Evolutionary conservation across 176 grass and related monocot species (phyloP).

Genomic region (Eleusine indica): DNA sequence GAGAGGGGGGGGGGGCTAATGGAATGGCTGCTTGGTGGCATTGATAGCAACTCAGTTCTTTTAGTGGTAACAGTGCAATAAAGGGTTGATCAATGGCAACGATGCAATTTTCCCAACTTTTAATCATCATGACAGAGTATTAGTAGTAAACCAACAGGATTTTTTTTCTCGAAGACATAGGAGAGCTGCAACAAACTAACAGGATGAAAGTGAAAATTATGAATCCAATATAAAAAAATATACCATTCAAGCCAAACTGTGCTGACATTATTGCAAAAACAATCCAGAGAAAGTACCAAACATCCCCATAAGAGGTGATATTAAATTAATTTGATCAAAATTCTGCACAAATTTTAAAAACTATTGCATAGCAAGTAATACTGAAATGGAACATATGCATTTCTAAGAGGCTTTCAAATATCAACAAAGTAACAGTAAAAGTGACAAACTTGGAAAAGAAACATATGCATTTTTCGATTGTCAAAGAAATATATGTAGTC

Average conservation of each 20-base stretch:
- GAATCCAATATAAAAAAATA: neutral
- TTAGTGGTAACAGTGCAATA: no score
- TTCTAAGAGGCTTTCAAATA: slow-evolving; percentile 24
- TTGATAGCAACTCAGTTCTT: no score
- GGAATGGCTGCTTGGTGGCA: no score
- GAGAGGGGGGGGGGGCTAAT: no score
- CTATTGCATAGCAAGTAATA: no score
- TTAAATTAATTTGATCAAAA: neutral
- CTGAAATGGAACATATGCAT: neutral
- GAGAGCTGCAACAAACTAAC: neutral
- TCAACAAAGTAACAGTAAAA: neutral
- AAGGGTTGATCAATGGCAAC: no score
- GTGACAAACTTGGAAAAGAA: neutral
- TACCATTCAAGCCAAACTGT: slow-evolving; percentile 7
- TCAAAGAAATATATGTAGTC: slow-evolving; percentile 22
- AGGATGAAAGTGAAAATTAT: neutral
- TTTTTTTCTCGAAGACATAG: no score
- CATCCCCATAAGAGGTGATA: slow-evolving; percentile 9
- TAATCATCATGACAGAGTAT: neutral
- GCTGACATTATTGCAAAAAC: slow-evolving; percentile 13
- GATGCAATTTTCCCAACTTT: no score
- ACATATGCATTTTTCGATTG: slow-evolving; percentile 8
- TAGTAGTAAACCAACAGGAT: neutral
- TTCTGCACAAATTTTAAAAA: no score
- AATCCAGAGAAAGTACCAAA: slow-evolving; percentile 1